Evolutionary conservation across 1,284 basidiomycete genomes (phyloP), one percentile per base, ranked within the genome.

Genomic region (Ganoderma lucidum): DNA sequence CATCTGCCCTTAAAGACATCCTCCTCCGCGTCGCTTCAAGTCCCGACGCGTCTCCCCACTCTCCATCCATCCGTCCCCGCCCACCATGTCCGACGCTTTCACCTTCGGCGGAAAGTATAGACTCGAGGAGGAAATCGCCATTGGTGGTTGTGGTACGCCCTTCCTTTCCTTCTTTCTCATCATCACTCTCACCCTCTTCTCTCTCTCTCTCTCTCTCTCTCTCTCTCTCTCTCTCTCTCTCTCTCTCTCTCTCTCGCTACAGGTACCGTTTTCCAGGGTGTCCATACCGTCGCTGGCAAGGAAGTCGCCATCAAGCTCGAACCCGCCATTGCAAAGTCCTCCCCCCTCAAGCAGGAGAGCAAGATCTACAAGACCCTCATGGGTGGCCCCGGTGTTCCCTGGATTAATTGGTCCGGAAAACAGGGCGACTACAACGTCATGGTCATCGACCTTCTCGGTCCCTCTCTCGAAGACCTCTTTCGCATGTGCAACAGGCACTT

Each of bases 301-400:
- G 96, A 97, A 81, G 96, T 98, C 55, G 96, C 96, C 71, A 98
- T 98, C 85, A 98, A 98, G 84, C 88, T 98, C 68, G 96, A 98
- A 81, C 95, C 95, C 15, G 93, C 93, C 78, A 87, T 93, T 75
- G 87, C 93, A 68, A 91, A 90, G 82, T 90, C 89, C 79, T 90
- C 88, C 41, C 96, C 96, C 66, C 89, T 98, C 76, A 94, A 95
- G 82, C 96, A 97, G 78, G 96, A 98, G 80, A 93, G 89, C 59
- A 94, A 94, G 81, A 93, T 96, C 48, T 95, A 96, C 88, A 95
- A 96, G 86, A 94, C 94, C 3, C 90, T 98, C 69, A 95, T 95
- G 82, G 96, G 97, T 64, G 96, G 95, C 66, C 93, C 95, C 56
- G 96, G 96, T 62, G 94, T 98, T 0, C 96, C 97, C 2, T 97